Base-by-base conservation (phyloP, 495 filamentous ascomycete species). In the Talaromyces ruber region DNA sequence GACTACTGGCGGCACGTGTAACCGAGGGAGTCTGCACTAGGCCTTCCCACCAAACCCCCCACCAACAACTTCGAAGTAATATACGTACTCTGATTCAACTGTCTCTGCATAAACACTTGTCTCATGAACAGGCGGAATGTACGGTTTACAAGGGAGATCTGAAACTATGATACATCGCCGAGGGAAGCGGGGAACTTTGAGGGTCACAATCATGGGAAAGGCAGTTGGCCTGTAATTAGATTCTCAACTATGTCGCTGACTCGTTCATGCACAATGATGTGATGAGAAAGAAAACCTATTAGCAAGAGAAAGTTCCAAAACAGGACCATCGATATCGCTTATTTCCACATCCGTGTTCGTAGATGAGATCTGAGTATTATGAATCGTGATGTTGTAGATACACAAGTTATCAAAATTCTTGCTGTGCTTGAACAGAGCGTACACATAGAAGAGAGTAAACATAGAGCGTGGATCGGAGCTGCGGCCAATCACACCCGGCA, bases 1-100 rank as follows among this genome's bases (percentile, higher is more conserved):
- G 51, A 14, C 11, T 39, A 39, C 24, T 45, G 32, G 25, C 37
- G 12, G 59, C 59, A 60, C 59, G 43, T 60, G 59, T 52, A 43
- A 60, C 59, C 59, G 59, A 60, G 58, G 58, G 30, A 30, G 32
- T 24, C 11, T 52, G 5, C 8, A n/a, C 18, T 29, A 25, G 34
- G 21, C 11, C 50, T n/a, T 47, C 37, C 58, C 58, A 25, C 25
- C 22, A 26, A 12, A 50, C 22, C 50, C 37, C 59, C 59, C 43
- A 30, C 57, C 57, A 47, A 59, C 18, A 25, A 32, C 4, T 7
- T 26, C 34, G 4, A 21, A 47, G 43, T n/a, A 47, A 47, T 47
- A 21, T 45, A 7, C 43, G 18, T 21, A 39, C 5, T 47, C 43
- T 47, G n/a, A 47, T 47, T 47, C 43, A 47, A n/a, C 34, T 21